Percentiles rank a stretch among this genome's conserved stretches.
Conservation (phyloP, 169 alveolate genomes). For the Plasmodium gallinaceum region DNA sequence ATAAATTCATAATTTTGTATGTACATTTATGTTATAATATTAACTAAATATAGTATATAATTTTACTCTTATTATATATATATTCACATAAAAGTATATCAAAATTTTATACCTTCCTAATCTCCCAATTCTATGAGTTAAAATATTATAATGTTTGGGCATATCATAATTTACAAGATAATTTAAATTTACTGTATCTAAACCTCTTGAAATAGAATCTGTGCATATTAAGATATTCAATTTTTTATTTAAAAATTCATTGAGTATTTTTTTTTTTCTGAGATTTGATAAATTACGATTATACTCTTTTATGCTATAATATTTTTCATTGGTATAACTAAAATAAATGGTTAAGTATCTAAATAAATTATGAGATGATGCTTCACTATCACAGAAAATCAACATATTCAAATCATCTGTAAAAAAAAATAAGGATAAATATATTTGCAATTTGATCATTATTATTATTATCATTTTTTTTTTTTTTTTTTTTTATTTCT, state of each 20-base stretch:
- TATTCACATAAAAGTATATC: not conserved
- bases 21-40: not conserved
- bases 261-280: conserved; percentile 23
- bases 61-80: not conserved
- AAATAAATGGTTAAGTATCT: conserved; percentile 59
- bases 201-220: conserved; percentile 94
- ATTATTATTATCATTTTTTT: not conserved
- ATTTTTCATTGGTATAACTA: conserved; percentile 21
- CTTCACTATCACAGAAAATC: conserved; percentile 37
- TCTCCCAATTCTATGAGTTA: conserved; percentile 69
- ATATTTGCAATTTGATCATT: not conserved
- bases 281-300: conserved; percentile 18
- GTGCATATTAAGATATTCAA: conserved; percentile 91
- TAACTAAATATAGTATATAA: not conserved
- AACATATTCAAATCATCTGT: conserved; percentile 46
- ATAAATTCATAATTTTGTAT: not conserved
- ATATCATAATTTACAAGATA: conserved; percentile 93
- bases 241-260: conserved; percentile 19
- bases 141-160: conserved; percentile 84
- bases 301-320: conserved; percentile 35
- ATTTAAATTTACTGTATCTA: conserved; percentile 91
- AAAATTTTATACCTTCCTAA: conserved; percentile 34
- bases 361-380: conserved; percentile 18
- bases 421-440: not conserved
- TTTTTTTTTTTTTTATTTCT: not conserved